Base-by-base conservation (phyloP, 1,139 yeast species). In the Taiozyma sp. region DNA sequence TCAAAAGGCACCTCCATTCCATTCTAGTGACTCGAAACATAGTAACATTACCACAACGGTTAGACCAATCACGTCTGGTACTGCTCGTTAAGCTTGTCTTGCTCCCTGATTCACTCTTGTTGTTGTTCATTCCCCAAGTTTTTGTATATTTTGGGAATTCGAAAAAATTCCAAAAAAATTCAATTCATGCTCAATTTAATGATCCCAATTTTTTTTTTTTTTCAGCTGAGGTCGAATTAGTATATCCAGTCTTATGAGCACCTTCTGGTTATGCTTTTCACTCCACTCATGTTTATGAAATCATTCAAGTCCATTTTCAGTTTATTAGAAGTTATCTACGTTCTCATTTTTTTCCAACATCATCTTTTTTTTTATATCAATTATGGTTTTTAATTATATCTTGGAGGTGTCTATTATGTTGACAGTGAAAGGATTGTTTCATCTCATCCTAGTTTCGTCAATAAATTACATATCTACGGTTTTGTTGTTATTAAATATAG, bases 141-240 rank as follows among this genome's bases (percentile, higher is more conserved):
- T 32, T 32, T 32, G 16, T 32, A n/a, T 32, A 19, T 32, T 32
- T 32, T 32, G 34, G n/a, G n/a, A 12, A 30, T 30, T 13, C 6
- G 34, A 32, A n/a, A n/a, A 32, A 32, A 32, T n/a, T 32, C 19
- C 16, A 32, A 32, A 32, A 32, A 32, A 5, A 32, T 32, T 32
- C 36, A 32, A 14, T 32, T n/a, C 36, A 32, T 32, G 4, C 36
- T 32, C 36, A 32, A 32, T 47, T 47, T 51, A 52, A n/a, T 16
- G 39, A 42, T 27, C 42, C 23, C 16, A 12, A 32, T 24, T 24
- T 24, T 24, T 24, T 24, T 32, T 30, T 38, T 24, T 34, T n/a
- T 23, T 29, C 28, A 24, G n/a, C 34, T 34, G 22, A 3, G 16
- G 14, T 29, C 23, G 43, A 3, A 43, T 43, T 14, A 27, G 19